phyloP scores from a whole-genome alignment of 306 rosid species.

The Lagenaria siceraria region DNA sequence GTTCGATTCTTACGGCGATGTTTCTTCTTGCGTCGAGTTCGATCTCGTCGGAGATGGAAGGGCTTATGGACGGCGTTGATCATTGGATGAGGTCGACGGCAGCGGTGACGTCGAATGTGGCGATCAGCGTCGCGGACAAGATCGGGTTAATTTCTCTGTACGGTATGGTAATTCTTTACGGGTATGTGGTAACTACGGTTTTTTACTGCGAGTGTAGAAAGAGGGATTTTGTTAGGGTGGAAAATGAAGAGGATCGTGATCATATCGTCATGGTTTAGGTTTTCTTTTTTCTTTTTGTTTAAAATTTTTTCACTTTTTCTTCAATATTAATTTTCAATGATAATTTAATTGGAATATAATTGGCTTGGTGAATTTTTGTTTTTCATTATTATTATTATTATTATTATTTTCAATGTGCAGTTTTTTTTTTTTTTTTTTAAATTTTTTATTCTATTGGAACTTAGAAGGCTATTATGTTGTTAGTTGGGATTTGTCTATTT shows the following conservation, averaged over 20 bases:
- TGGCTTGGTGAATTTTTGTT: neutral
- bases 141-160: slow-evolving; percentile 31
- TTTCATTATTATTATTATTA: neutral
- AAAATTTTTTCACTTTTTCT: neutral
- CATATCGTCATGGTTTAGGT: neutral
- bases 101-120: slow-evolving; percentile 5
- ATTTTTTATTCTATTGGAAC: too few species aligned
- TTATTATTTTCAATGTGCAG: too few species aligned
- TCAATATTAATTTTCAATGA: neutral
- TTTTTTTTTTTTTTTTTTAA: too few species aligned
- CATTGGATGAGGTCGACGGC: slow-evolving; percentile 5
- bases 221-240: slow-evolving; percentile 19
- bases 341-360: neutral
- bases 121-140: slow-evolving; percentile 17
- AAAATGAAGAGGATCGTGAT: slow-evolving; percentile 11
- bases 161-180: slow-evolving; percentile 34
- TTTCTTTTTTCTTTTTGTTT: neutral
- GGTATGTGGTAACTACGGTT: slow-evolving; percentile 44
- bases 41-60: slow-evolving; percentile 26
- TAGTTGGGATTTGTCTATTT: too few species aligned
- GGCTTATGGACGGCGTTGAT: slow-evolving; percentile 30
- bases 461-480: too few species aligned
- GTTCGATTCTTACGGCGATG: slow-evolving; percentile 43
- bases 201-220: slow-evolving; percentile 58
- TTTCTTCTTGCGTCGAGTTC: slow-evolving; percentile 20